Percentiles rank a stretch among this genome's conserved stretches.
Conservation (phyloP, 202 grass and related monocot genomes). For the Carex arenaria region DNA sequence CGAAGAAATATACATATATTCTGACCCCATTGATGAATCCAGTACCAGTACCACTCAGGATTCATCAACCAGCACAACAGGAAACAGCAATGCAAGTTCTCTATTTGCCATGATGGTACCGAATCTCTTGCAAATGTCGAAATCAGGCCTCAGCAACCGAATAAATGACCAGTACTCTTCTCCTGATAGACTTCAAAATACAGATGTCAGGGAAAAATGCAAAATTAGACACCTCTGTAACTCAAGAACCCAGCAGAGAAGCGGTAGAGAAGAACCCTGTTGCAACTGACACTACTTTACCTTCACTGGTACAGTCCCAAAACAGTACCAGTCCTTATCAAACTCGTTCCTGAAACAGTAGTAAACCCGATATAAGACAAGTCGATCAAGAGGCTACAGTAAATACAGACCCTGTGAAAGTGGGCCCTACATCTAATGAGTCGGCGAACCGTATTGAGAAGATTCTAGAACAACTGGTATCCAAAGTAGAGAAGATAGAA, state of each 20-base stretch:
- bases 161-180: constrained; percentile 47
- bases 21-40: constrained; percentile 51
- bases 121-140: constrained; percentile 64
- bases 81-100: constrained; percentile 56
- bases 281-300: background rate
- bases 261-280: constrained; percentile 13
- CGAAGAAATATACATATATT: constrained; percentile 82
- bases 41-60: constrained; percentile 24
- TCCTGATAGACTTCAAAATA: constrained; percentile 17
- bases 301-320: background rate
- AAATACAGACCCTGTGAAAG: background rate
- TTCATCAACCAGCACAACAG: constrained; percentile 21
- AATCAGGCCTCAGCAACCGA: constrained; percentile 42
- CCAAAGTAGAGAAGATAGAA: constrained; percentile 72
- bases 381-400: constrained; percentile 25
- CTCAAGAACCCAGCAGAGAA: constrained; percentile 13
- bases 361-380: background rate
- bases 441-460: constrained; percentile 44
- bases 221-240: constrained; percentile 26
- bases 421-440: constrained; percentile 23
- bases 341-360: constrained; percentile 23
- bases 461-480: constrained; percentile 64
- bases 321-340: constrained; percentile 11
- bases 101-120: constrained; percentile 80
- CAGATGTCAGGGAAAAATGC: background rate